These are phyloP conservation scores for Chlorella vulgaris DNA, from an alignment of 139 green algal species.

Conservation along the genomic window DNA sequence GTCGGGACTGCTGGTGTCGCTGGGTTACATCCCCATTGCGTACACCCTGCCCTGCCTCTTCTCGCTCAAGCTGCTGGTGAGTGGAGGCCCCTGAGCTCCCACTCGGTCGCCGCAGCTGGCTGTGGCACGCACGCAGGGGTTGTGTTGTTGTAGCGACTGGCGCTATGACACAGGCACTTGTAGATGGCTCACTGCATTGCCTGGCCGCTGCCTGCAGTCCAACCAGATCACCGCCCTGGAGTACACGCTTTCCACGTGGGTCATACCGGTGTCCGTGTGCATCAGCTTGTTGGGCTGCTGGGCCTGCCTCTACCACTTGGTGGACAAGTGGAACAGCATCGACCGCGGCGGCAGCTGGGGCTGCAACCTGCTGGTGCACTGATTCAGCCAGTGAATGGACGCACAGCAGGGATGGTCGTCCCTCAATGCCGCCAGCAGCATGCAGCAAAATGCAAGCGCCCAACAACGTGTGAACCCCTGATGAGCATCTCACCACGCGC, in stretches of 20 bases:
- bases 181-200: no score
- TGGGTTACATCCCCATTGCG: constrained; percentile 28
- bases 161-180: background rate
- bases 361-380: constrained; percentile 24
- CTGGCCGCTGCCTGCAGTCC: constrained; percentile 6
- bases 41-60: constrained; percentile 36
- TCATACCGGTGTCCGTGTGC: constrained; percentile 22
- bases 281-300: constrained; percentile 10
- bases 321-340: constrained; percentile 12
- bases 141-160: no score
- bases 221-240: constrained; percentile 20
- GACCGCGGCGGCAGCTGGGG: constrained; percentile 21
- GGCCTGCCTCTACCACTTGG: constrained; percentile 26
- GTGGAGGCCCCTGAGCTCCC: background rate
- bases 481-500: no score
- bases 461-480: no score
- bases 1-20: constrained; percentile 26
- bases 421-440: no score
- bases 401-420: no score
- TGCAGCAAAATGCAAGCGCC: no score
- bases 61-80: constrained; percentile 17
- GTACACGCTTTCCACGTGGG: constrained; percentile 24
- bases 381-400: no score
- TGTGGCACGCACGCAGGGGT: no score
- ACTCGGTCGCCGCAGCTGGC: no score